Conservation (phyloP, 2,329 filamentous ascomycete genomes). For the Rutstroemia sydowiana region DNA sequence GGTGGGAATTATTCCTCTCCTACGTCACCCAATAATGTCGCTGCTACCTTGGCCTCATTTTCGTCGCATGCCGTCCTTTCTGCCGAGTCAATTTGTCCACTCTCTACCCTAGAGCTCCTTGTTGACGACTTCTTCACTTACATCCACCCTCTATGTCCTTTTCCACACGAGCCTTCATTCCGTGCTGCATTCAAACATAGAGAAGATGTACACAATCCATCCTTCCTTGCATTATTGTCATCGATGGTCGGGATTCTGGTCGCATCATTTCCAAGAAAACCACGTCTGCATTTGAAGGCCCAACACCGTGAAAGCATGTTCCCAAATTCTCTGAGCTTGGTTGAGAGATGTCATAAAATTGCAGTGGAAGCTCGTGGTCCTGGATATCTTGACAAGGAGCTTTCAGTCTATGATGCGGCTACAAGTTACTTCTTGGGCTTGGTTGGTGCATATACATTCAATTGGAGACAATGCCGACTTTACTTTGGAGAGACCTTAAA, state of each 20-base stretch:
- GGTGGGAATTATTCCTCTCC: slow-evolving; percentile 23
- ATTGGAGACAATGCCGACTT: slow-evolving; percentile 58
- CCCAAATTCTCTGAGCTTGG: slow-evolving; percentile 60
- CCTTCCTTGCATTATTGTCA: slow-evolving; percentile 63
- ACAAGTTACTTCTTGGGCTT: slow-evolving; percentile 71
- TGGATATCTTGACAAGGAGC: slow-evolving; percentile 46
- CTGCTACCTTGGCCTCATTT: slow-evolving; percentile 28
- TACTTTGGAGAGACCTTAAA: slow-evolving; percentile 68
- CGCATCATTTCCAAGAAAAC: slow-evolving; percentile 67
- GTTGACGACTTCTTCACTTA: slow-evolving; percentile 81
- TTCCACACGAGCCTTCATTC: slow-evolving; percentile 74
- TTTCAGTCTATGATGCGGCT: slow-evolving; percentile 55
- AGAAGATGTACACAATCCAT: slow-evolving; percentile 57
- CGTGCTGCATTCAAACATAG: slow-evolving; percentile 59
- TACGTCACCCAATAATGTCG: slow-evolving; percentile 27
- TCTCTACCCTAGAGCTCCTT: slow-evolving; percentile 59
- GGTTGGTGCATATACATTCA: slow-evolving; percentile 58
- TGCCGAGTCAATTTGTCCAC: slow-evolving; percentile 64
- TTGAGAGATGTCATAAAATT: slow-evolving; percentile 63
- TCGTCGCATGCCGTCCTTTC: slow-evolving; percentile 38
- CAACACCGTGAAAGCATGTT: slow-evolving; percentile 59
- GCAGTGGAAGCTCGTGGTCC: slow-evolving; percentile 60
- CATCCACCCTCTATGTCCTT: slow-evolving; percentile 68
- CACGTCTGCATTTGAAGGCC: slow-evolving; percentile 59
- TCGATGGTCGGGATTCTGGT: slow-evolving; percentile 71